phyloP scores from a whole-genome alignment of 371 early-diverging fungal genomes.

The Actinomortierella ambigua region DNA sequence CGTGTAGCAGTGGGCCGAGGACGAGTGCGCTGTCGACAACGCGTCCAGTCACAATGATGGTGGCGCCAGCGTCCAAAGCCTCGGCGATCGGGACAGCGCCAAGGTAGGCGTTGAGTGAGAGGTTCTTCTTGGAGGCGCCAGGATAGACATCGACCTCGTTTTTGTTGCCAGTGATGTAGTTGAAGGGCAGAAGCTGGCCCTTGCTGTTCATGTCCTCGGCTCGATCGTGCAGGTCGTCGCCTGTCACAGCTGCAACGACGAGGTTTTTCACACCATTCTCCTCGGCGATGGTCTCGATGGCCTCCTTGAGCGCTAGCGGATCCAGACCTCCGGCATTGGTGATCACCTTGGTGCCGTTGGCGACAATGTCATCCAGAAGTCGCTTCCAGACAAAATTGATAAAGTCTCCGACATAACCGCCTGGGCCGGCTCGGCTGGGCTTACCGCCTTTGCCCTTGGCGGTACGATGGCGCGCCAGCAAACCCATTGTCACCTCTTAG shows the following conservation, averaged over 20 bases:
- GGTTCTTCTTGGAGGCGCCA: constrained; percentile 51
- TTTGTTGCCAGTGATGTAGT: constrained; percentile 52
- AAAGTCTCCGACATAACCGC: constrained; percentile 70
- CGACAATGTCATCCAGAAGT: constrained; percentile 59
- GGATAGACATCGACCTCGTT: constrained; percentile 60
- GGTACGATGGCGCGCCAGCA: constrained; percentile 65
- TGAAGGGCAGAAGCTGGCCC: constrained; percentile 56
- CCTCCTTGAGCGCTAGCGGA: constrained; percentile 70
- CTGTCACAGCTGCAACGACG: constrained; percentile 71
- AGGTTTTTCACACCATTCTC: constrained; percentile 54
- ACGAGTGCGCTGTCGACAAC: constrained; percentile 74
- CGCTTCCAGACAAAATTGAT: constrained; percentile 57
- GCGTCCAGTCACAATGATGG: constrained; percentile 78
- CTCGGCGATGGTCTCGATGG: constrained; percentile 61
- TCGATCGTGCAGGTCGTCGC: constrained; percentile 63
- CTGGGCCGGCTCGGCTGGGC: constrained; percentile 57
- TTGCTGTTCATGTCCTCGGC: constrained; percentile 43
- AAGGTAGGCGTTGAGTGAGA: constrained; percentile 70
- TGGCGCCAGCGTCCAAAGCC: constrained; percentile 67
- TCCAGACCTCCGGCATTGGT: constrained; percentile 81
- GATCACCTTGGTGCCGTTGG: constrained; percentile 67
- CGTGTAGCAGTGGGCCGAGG: constrained; percentile 63
- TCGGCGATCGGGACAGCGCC: constrained; percentile 64
- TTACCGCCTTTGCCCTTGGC: constrained; percentile 40
- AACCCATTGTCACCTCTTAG: constrained; percentile 78